phyloP scores from a whole-genome alignment of 2,329 filamentous ascomycete genomes.

The Zelopaecilomyces penicillatus region DNA sequence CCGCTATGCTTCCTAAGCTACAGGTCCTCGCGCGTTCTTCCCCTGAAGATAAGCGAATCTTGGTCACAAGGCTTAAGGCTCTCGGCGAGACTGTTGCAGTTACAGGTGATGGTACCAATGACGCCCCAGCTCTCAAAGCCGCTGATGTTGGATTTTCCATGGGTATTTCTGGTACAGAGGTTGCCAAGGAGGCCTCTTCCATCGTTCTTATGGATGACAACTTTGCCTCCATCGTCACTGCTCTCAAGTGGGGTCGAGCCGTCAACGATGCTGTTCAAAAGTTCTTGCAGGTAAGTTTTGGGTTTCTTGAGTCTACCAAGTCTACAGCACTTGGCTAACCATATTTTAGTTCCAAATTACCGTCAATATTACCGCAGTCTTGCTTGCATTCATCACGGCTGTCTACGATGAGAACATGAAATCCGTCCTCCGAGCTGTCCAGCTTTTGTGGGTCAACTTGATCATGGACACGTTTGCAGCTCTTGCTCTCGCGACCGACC shows the following conservation, averaged over 20 bases:
- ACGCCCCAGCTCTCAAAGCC: conserved; percentile 55
- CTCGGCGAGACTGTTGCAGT: conserved; percentile 52
- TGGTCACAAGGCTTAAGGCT: conserved; percentile 44
- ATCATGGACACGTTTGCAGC: conserved; percentile 64
- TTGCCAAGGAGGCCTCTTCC: conserved; percentile 60
- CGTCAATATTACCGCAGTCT: conserved; percentile 59
- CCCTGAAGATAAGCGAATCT: conserved; percentile 50
- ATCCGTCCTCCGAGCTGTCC: conserved; percentile 56
- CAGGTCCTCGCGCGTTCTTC: conserved; percentile 49
- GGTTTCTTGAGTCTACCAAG: background rate
- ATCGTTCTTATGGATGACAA: conserved; percentile 63
- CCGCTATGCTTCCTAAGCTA: conserved; percentile 40
- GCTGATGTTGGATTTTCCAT: conserved; percentile 61
- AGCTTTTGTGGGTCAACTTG: conserved; percentile 60
- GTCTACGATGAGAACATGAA: conserved; percentile 45
- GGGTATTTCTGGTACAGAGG: conserved; percentile 58
- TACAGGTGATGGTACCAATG: conserved; percentile 60
- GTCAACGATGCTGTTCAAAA: conserved; percentile 62
- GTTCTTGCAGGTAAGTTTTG: conserved; percentile 46
- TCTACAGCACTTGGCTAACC: background rate
- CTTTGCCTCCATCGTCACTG: conserved; percentile 57
- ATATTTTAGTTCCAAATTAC: conserved; percentile 51
- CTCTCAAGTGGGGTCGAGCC: conserved; percentile 57
- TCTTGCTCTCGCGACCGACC: conserved; percentile 55
- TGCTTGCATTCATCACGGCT: conserved; percentile 56